Percentiles rank a stretch among this genome's conserved stretches.
Conservation (phyloP, 306 rosid genomes). For the Abrus pulchellus region DNA sequence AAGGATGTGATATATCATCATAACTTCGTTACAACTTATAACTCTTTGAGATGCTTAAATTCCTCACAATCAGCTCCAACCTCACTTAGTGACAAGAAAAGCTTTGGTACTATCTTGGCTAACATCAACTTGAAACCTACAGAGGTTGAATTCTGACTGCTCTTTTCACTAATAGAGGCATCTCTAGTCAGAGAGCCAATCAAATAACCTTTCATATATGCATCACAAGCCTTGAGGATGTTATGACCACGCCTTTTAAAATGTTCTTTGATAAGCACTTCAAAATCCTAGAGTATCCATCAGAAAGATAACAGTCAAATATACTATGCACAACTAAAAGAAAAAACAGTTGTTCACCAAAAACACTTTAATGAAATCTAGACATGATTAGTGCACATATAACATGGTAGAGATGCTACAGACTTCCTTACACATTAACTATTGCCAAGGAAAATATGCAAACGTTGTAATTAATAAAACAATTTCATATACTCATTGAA, state of each 20-base stretch:
- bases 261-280: slow-evolving; percentile 81
- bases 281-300: slow-evolving; percentile 76
- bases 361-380: slow-evolving; percentile 22
- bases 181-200: slow-evolving; percentile 83
- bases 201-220: slow-evolving; percentile 87
- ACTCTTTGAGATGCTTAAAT: slow-evolving; percentile 82
- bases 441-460: slow-evolving; percentile 14
- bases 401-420: slow-evolving; percentile 11
- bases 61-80: slow-evolving; percentile 88
- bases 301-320: slow-evolving; percentile 44
- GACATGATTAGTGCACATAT: slow-evolving; percentile 12
- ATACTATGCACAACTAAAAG: slow-evolving; percentile 28
- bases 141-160: slow-evolving; percentile 78
- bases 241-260: slow-evolving; percentile 84
- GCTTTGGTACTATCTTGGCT: slow-evolving; percentile 87
- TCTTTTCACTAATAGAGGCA: slow-evolving; percentile 69
- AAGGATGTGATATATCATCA: slow-evolving; percentile 40
- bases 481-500: slow-evolving; percentile 1
- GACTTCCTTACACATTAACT: slow-evolving; percentile 21
- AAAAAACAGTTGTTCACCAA: slow-evolving; percentile 27
- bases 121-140: slow-evolving; percentile 97
- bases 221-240: slow-evolving; percentile 97
- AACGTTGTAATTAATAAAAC: slow-evolving; percentile 1
- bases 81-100: slow-evolving; percentile 67
- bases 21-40: slow-evolving; percentile 56